Conservation (phyloP, 441 rosid species). For the Breynia disticha region DNA sequence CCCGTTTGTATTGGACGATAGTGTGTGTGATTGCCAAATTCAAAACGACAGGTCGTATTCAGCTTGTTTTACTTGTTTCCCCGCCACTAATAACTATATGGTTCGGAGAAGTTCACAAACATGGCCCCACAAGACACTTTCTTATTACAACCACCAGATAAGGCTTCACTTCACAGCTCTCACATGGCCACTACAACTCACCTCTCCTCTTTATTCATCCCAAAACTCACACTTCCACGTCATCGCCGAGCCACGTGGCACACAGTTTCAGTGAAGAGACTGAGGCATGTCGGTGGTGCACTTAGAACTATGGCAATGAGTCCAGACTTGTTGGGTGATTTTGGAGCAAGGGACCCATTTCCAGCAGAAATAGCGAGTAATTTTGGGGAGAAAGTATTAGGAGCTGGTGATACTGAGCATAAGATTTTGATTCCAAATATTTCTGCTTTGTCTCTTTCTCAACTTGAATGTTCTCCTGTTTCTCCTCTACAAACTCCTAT, state of each 20-base stretch:
- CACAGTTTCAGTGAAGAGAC: slow-evolving; percentile 7
- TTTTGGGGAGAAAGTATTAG: slow-evolving; percentile 78
- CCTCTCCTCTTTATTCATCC: slow-evolving; percentile 16
- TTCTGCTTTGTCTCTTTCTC: slow-evolving; percentile 69
- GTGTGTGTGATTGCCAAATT: too few relatives aligned
- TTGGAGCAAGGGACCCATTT: slow-evolving; percentile 83
- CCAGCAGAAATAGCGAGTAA: slow-evolving; percentile 72
- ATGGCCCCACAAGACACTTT: too few relatives aligned
- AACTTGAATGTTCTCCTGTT: slow-evolving; percentile 47
- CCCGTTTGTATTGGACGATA: too few relatives aligned
- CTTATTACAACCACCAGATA: background rate
- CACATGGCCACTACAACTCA: slow-evolving; percentile 24
- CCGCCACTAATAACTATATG: too few relatives aligned
- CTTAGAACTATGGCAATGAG: slow-evolving; percentile 26
- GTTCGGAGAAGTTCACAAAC: too few relatives aligned
- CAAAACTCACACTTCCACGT: slow-evolving; percentile 14
- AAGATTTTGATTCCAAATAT: slow-evolving; percentile 67
- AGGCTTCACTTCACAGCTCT: background rate
- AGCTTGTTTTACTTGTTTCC: too few relatives aligned
- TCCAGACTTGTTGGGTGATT: slow-evolving; percentile 52
- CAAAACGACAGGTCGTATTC: too few relatives aligned
- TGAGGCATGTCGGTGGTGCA: background rate
- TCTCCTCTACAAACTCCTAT: slow-evolving; percentile 61
- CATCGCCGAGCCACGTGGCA: slow-evolving; percentile 8
- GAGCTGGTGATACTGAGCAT: slow-evolving; percentile 55